These are phyloP conservation scores for Aspergillus coremiiformis DNA, from an alignment of 495 filamentous ascomycete genomes.

Conservation along the genomic window DNA sequence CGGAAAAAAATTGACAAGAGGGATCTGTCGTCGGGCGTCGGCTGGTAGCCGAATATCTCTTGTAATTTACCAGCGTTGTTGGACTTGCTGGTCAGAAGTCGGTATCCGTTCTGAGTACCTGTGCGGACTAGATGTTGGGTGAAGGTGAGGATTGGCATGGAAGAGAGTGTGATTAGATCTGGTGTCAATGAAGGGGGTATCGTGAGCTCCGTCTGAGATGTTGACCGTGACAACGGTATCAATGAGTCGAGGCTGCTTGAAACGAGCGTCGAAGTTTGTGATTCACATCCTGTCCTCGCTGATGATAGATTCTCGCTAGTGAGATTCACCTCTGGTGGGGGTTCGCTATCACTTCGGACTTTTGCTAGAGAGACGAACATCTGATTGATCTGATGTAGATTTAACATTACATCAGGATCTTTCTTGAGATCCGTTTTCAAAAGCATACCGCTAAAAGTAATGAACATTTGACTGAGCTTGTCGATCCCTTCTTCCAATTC, in stretches of 20 bases:
- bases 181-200: too few relatives aligned
- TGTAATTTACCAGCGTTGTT: constrained; percentile 10
- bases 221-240: too few relatives aligned
- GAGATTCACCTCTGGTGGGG: too few relatives aligned
- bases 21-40: constrained; percentile 19
- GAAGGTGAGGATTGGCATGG: constrained; percentile 5
- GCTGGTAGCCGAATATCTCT: constrained; percentile 18
- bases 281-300: too few relatives aligned
- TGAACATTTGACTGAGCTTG: constrained; percentile 68
- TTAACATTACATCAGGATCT: constrained; percentile 29
- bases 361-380: constrained; percentile 40
- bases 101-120: constrained; percentile 23
- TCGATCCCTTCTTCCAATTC: constrained; percentile 61
- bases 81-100: constrained; percentile 15
- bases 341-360: constrained; percentile 16
- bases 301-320: too few relatives aligned
- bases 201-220: constrained; percentile 3
- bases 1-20: constrained; percentile 18
- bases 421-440: constrained; percentile 38
- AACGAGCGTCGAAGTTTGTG: too few relatives aligned
- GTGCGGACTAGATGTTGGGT: constrained; percentile 26
- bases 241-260: too few relatives aligned
- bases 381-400: constrained; percentile 41
- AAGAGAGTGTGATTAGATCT: constrained; percentile 9
- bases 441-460: constrained; percentile 57